Evolutionary conservation across 2,329 filamentous ascomycete genomes (phyloP), one percentile per base, ranked within the genome.

Genomic region (Beauveria sp.): DNA sequence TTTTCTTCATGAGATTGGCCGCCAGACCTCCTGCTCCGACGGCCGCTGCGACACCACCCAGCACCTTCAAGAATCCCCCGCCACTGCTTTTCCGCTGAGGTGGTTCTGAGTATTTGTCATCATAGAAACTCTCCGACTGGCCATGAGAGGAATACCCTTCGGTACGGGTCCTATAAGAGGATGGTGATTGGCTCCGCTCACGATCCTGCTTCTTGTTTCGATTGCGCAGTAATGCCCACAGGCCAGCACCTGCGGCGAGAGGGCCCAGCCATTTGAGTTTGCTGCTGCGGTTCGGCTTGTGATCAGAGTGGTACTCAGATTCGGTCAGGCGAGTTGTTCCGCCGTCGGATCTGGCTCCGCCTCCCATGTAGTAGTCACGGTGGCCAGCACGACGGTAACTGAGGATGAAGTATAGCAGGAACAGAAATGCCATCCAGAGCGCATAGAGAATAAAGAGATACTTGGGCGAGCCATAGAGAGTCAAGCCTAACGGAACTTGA

Each of bases 381-480:
- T 81, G 67, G 69, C 83, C 74, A 75, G 85, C 73, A 76, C 87
- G 72, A 51, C 84, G 79, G 73, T 90, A 96, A 65, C 88, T 88
- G 40, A 96, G 78, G 60, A 93, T 78, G 68, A 97, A 96, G 73
- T 92, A 97, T 16, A 85, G 65, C 2, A 92, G 68, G 18, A 97
- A 66, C 40, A 97, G 76, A 20, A 89, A 80, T 30, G 85, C 84
- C 71, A 89, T 88, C 79, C 88, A 93, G 0, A 97, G 64, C 0
- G 92, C 83, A 69, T 89, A 99, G 3, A 97, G 78, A 57, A 99
- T 86, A 72, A 97, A 99, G 3, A 92, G 81, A 43, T 83, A 84
- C 68, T 88, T 85, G 5, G 94, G 93, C 34, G 92, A 96, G 6
- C 94, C 94, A 69, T 97, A 99, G 1, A 99, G 80, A 0, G 92